These are phyloP conservation scores for Aurifilum marmelostoma DNA, from an alignment of 2,329 filamentous ascomycete species.

Conservation along the genomic window DNA sequence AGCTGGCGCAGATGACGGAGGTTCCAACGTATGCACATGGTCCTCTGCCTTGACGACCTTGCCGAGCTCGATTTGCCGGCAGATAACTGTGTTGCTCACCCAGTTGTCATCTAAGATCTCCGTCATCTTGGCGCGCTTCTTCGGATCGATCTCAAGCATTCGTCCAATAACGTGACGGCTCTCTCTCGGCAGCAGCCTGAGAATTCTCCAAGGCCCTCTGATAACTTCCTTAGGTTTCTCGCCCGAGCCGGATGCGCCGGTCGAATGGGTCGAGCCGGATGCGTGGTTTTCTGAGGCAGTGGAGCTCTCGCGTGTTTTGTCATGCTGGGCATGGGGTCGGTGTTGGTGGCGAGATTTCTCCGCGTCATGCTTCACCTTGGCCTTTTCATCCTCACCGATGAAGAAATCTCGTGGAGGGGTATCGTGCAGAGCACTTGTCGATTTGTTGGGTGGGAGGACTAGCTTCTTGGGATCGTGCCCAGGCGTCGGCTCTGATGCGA, in stretches of 20 bases:
- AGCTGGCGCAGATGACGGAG: conserved; percentile 53
- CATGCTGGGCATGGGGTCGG: conserved; percentile 31
- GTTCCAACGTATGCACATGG: conserved; percentile 85
- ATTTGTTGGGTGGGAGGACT: conserved; percentile 49
- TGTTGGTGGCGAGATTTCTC: conserved; percentile 18
- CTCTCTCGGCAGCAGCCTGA: conserved; percentile 85
- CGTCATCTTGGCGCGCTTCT: conserved; percentile 78
- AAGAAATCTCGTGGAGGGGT: conserved; percentile 46
- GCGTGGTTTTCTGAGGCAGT: conserved; percentile 33
- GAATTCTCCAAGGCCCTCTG: conserved; percentile 87
- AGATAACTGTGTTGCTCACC: conserved; percentile 85
- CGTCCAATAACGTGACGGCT: conserved; percentile 85
- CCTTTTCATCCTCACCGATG: conserved; percentile 38
- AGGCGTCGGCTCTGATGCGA: conserved; percentile 81
- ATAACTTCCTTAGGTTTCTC: conserved; percentile 74
- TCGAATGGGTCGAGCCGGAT: conserved; percentile 9
- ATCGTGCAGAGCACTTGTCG: conserved; percentile 48
- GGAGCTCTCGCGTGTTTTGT: conserved; percentile 35
- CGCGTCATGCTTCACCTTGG: conserved; percentile 16
- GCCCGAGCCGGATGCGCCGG: conserved; percentile 29
- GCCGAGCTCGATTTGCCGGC: conserved; percentile 74
- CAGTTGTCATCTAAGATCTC: conserved; percentile 89
- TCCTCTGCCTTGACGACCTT: conserved; percentile 72
- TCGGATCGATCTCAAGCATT: conserved; percentile 90
- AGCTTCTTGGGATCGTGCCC: conserved; percentile 65